Percentiles rank a stretch among this genome's conserved stretches.
phyloP scores from a whole-genome alignment of 495 filamentous ascomycete species.

The Acidiella bohemica region DNA sequence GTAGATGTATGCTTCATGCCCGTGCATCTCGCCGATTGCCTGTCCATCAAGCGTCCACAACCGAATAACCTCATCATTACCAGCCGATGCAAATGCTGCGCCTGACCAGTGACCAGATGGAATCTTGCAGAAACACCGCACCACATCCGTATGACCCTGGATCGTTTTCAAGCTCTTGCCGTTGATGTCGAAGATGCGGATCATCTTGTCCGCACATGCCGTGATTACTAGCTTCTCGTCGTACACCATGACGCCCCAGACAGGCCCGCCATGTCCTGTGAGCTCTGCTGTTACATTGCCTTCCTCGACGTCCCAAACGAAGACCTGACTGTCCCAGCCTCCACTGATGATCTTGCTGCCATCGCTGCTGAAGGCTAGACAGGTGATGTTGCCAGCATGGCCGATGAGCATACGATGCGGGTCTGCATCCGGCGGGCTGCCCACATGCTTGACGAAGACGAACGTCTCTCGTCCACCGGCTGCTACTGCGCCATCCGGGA shows the following conservation, averaged over 20 bases:
- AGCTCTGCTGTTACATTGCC: conserved; percentile 52
- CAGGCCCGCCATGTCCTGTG: conserved; percentile 61
- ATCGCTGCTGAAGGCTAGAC: conserved; percentile 62
- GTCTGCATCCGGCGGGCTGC: conserved; percentile 50
- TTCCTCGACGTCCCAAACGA: conserved; percentile 60
- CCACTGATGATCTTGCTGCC: conserved; percentile 69
- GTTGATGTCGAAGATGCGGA: conserved; percentile 62
- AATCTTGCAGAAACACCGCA: conserved; percentile 73
- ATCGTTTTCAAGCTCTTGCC: conserved; percentile 55
- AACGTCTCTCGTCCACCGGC: conserved; percentile 83
- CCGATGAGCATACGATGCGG: conserved; percentile 77
- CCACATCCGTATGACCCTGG: conserved; percentile 60
- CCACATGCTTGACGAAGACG: conserved; percentile 72
- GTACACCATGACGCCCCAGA: conserved; percentile 83
- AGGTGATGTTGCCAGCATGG: conserved; percentile 73
- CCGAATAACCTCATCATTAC: conserved; percentile 75
- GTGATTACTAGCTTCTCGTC: conserved; percentile 72
- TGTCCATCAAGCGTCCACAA: conserved; percentile 69
- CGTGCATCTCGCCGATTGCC: conserved; percentile 58
- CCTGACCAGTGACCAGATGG: conserved; percentile 63
- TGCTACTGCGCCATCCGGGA: conserved; percentile 68
- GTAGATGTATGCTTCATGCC: conserved; percentile 95
- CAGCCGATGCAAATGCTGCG: conserved; percentile 76
- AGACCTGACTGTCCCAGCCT: conserved; percentile 84
- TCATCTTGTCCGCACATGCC: conserved; percentile 75